Evolutionary conservation across 2,329 filamentous ascomycete genomes (phyloP).

Genomic region (Drechslerella dactyloides): DNA sequence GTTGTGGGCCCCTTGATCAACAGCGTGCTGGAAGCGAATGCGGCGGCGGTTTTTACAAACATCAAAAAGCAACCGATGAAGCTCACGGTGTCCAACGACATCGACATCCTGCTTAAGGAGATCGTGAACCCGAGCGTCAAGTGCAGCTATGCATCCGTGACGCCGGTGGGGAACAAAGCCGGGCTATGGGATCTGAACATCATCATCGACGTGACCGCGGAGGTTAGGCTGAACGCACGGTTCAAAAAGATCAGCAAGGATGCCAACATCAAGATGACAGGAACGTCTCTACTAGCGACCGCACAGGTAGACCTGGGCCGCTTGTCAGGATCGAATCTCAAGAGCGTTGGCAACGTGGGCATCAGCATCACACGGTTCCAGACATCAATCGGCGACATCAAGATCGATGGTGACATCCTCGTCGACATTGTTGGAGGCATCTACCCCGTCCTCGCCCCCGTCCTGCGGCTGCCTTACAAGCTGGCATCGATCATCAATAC

Average conservation of each 20-base stretch:
- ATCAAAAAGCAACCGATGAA: conserved; percentile 26
- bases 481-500: conserved; percentile 38
- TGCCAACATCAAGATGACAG: conserved; percentile 14
- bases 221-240: conserved; percentile 20
- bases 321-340: conserved; percentile 2
- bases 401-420: conserved; percentile 38
- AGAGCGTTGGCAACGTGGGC: conserved; percentile 15
- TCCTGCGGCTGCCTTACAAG: conserved; percentile 33
- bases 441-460: conserved; percentile 34
- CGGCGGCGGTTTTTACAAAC: conserved; percentile 25
- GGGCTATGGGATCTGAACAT: conserved; percentile 22
- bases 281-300: conserved; percentile 19
- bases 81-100: conserved; percentile 15
- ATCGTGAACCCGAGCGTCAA: conserved; percentile 17
- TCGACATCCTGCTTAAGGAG: conserved; percentile 41
- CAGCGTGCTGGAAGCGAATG: conserved; percentile 37
- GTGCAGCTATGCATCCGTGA: conserved; percentile 37
- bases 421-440: conserved; percentile 34
- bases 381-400: conserved; percentile 20
- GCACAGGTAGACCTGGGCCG: conserved; percentile 24
- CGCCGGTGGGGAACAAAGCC: neutral
- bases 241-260: conserved; percentile 38
- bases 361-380: conserved; percentile 30
- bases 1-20: conserved; percentile 29
- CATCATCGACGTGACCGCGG: conserved; percentile 30